These are phyloP conservation scores for Plasmodium falciparum DNA, from an alignment of 169 alveolate genomes.

Conservation along the genomic window DNA sequence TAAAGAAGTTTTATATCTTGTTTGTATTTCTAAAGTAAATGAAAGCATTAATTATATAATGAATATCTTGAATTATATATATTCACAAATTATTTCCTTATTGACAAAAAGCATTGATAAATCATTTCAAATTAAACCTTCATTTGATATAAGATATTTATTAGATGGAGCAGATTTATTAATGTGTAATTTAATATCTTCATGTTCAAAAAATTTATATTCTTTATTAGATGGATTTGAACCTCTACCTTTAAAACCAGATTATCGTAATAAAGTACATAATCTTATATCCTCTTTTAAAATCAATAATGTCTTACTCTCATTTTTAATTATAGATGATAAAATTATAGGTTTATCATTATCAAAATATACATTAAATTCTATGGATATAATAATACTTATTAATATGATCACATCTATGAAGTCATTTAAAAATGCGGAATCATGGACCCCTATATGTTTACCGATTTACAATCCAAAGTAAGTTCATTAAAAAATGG, in stretches of 20 bases:
- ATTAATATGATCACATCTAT: slow-evolving; percentile 90
- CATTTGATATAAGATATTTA: slow-evolving; percentile 82
- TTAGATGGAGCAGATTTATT: slow-evolving; percentile 82
- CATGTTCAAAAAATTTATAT: slow-evolving; percentile 73
- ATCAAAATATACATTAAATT: slow-evolving; percentile 77
- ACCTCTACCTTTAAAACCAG: slow-evolving; percentile 82
- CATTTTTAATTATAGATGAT: slow-evolving; percentile 82
- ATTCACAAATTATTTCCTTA: slow-evolving; percentile 86
- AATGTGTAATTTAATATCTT: slow-evolving; percentile 72
- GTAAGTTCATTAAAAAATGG: slow-evolving; percentile 10
- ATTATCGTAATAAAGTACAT: slow-evolving; percentile 78
- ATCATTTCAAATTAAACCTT: slow-evolving; percentile 83
- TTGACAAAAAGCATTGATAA: slow-evolving; percentile 87
- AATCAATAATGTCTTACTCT: slow-evolving; percentile 79
- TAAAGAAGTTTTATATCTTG: slow-evolving; percentile 86
- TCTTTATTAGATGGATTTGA: slow-evolving; percentile 81
- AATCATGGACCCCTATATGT: slow-evolving; percentile 93
- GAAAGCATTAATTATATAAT: slow-evolving; percentile 78
- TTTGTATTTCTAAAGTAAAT: slow-evolving; percentile 82
- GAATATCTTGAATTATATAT: slow-evolving; percentile 81
- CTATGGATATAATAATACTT: slow-evolving; percentile 88
- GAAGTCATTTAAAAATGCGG: slow-evolving; percentile 89
- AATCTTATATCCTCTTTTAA: slow-evolving; percentile 77
- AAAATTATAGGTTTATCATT: slow-evolving; percentile 80
- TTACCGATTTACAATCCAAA: slow-evolving; percentile 87